Conservation (phyloP, 2,329 filamentous ascomycete species). For the Trichoderma endophyticum region DNA sequence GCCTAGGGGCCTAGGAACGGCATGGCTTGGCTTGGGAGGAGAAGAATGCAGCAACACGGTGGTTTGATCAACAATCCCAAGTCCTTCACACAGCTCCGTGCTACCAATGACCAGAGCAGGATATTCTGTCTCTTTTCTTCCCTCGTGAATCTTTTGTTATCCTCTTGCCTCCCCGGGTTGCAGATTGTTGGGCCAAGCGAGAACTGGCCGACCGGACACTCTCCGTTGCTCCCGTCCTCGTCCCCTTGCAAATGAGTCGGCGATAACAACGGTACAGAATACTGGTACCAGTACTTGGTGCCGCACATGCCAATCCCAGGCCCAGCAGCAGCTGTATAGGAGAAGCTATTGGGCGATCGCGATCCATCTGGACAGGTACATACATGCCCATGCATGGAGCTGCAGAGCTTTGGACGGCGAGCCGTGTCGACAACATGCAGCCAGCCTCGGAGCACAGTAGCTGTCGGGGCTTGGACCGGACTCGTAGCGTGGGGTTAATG, state of each 20-base stretch:
- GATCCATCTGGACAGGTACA: constrained; percentile 4
- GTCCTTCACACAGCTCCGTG: not conserved
- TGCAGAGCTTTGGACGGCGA: constrained; percentile 3
- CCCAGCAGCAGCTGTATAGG: not conserved
- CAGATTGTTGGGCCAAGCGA: not conserved
- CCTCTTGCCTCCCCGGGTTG: not conserved
- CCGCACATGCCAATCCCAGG: not conserved
- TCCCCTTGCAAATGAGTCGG: constrained; percentile 7
- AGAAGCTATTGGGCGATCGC: constrained; percentile 8
- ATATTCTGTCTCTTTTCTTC: not conserved
- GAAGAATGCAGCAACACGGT: constrained; percentile 11
- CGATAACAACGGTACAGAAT: constrained; percentile 2
- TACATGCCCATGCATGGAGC: not conserved
- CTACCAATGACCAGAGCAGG: not conserved
- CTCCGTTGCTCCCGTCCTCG: not conserved
- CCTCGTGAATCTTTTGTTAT: not conserved
- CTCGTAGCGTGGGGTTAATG: constrained; percentile 14
- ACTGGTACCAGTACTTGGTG: not conserved
- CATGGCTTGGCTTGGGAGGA: not conserved
- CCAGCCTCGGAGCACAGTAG: constrained; percentile 8
- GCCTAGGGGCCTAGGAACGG: not conserved
- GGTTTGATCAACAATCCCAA: constrained; percentile 15
- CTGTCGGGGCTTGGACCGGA: constrained; percentile 13
- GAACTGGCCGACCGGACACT: not conserved
- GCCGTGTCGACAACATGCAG: not conserved